phyloP scores from a whole-genome alignment of 1,284 basidiomycete species.

The Termitomyces sp. region DNA sequence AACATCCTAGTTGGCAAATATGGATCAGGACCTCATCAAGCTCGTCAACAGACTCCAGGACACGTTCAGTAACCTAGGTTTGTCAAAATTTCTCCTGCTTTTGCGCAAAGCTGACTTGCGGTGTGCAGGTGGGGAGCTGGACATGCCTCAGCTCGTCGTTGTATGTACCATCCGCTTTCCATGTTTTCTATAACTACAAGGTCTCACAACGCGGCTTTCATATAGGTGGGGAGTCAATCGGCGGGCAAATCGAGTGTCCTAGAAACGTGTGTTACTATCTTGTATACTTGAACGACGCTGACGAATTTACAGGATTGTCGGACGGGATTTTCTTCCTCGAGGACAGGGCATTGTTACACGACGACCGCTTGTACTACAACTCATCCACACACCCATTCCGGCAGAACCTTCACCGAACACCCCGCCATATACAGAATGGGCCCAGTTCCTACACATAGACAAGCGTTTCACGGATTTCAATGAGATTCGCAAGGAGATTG shows the following conservation, averaged over 20 bases:
- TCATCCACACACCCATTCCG: slow-evolving; percentile 80
- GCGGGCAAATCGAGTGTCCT: slow-evolving; percentile 84
- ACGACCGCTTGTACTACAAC: slow-evolving; percentile 90
- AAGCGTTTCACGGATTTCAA: slow-evolving; percentile 93
- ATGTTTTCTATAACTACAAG: slow-evolving; percentile 6
- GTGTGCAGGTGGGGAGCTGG: slow-evolving; percentile 69
- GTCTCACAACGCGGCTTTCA: background rate
- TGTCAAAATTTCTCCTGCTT: slow-evolving; percentile 24
- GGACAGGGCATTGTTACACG: slow-evolving; percentile 94
- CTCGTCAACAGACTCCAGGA: slow-evolving; percentile 96
- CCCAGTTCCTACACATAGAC: slow-evolving; percentile 95
- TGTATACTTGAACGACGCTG: slow-evolving; percentile 11
- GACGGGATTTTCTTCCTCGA: slow-evolving; percentile 92
- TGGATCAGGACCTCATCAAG: slow-evolving; percentile 93
- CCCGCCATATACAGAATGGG: slow-evolving; percentile 76
- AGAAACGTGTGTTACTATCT: slow-evolving; percentile 60
- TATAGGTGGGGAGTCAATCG: slow-evolving; percentile 80
- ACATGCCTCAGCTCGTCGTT: slow-evolving; percentile 82
- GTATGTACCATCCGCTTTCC: slow-evolving; percentile 37
- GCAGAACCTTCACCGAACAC: slow-evolving; percentile 40
- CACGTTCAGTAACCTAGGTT: slow-evolving; percentile 78
- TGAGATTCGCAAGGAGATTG: slow-evolving; percentile 94
- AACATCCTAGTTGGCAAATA: slow-evolving; percentile 31
- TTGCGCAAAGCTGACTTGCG: slow-evolving; percentile 16
- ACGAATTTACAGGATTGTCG: slow-evolving; percentile 69